These are phyloP conservation scores for Ophidiomyces ophidiicola DNA, from an alignment of 2,329 filamentous ascomycete species.

Conservation along the genomic window DNA sequence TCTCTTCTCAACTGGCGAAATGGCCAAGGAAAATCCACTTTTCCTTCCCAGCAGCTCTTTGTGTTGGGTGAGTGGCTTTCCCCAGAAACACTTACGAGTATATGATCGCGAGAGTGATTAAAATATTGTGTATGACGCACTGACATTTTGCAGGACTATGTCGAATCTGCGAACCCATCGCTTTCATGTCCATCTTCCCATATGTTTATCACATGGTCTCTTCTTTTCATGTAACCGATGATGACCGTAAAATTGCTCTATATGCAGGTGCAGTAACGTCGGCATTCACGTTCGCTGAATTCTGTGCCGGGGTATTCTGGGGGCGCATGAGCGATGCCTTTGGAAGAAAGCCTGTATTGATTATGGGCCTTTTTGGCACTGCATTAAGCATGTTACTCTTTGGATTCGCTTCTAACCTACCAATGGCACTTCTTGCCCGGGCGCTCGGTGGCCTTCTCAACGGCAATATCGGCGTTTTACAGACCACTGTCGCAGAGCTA, in stretches of 20 bases:
- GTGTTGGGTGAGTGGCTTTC: constrained; percentile 37
- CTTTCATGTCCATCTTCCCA: constrained; percentile 98
- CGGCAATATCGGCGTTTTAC: constrained; percentile 89
- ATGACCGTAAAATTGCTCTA: constrained; percentile 68
- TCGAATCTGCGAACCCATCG: constrained; percentile 95
- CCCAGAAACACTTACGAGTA: too few relatives aligned
- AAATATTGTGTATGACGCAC: constrained; percentile 12
- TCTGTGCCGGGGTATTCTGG: constrained; percentile 85
- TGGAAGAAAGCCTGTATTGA: constrained; percentile 81
- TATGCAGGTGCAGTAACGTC: constrained; percentile 96
- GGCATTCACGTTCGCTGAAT: constrained; percentile 90
- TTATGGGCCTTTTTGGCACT: constrained; percentile 81
- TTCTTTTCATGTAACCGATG: constrained; percentile 72
- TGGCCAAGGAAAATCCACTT: constrained; percentile 30
- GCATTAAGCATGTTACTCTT: constrained; percentile 87
- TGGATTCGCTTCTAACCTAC: constrained; percentile 73
- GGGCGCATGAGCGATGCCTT: constrained; percentile 82
- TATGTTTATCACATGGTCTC: constrained; percentile 98
- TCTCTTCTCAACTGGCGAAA: constrained; percentile 3
- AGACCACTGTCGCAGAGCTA: constrained; percentile 89
- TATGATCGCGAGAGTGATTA: too few relatives aligned
- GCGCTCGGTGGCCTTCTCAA: constrained; percentile 85
- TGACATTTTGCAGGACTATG: constrained; percentile 54
- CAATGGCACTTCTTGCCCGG: constrained; percentile 72
- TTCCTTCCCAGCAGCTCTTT: constrained; percentile 48